Conservation (phyloP, 1,139 yeast species). For the Kodamaea plutei region DNA sequence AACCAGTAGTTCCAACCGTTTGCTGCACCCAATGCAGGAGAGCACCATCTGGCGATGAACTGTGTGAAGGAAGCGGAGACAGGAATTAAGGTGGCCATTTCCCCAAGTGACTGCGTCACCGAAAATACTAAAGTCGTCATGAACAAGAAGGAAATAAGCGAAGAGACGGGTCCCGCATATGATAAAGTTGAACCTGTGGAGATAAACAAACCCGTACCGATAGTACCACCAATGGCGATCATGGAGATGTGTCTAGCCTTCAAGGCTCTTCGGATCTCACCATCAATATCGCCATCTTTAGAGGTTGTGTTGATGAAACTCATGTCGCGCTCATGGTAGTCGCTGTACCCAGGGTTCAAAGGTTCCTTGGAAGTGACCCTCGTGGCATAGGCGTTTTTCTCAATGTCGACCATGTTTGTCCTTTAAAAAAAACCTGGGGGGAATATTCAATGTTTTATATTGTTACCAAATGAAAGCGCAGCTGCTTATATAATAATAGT, state of each 20-base stretch:
- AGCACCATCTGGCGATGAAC: constrained; percentile 55
- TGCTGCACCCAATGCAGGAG: constrained; percentile 73
- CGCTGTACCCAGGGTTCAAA: background rate
- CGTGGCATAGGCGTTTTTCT: no score
- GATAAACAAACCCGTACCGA: constrained; percentile 64
- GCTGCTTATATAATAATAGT: no score
- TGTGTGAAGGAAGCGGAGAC: constrained; percentile 61
- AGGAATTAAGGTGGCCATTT: constrained; percentile 72
- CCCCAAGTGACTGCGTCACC: constrained; percentile 70
- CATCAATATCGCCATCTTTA: constrained; percentile 11
- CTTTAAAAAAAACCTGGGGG: no score
- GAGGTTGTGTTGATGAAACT: background rate
- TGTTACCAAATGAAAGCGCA: no score
- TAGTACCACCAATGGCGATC: constrained; percentile 46
- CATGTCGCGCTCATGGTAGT: background rate
- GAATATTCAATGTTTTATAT: no score
- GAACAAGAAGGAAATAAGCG: constrained; percentile 60
- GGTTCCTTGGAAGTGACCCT: no score
- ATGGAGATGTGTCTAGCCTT: constrained; percentile 38
- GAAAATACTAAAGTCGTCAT: constrained; percentile 62
- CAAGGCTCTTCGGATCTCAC: constrained; percentile 38
- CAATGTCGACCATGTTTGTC: no score
- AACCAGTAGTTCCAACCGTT: constrained; percentile 86
- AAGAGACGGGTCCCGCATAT: constrained; percentile 69
- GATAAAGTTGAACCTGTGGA: constrained; percentile 51